Percentiles rank a stretch among this genome's conserved stretches.
Conservation (phyloP, 192 early-diverging fungal genomes). For the Linnemannia schmuckeri region DNA sequence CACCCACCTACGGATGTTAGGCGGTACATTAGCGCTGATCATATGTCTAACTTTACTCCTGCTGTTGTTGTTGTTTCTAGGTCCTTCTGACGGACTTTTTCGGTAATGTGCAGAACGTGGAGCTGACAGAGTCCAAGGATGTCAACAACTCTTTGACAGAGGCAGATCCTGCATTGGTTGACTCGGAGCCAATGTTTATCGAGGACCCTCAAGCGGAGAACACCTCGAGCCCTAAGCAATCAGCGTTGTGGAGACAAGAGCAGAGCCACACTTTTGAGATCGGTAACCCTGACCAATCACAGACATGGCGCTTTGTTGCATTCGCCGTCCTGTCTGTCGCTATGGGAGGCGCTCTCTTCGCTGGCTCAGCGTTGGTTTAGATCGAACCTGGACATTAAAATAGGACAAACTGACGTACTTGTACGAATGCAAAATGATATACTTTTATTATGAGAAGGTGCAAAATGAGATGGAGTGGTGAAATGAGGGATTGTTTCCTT, state of each 20-base stretch:
- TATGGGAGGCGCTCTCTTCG: slow-evolving; percentile 32
- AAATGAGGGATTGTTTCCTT: neutral
- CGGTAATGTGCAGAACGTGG: slow-evolving; percentile 92
- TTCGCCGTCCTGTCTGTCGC: slow-evolving; percentile 20
- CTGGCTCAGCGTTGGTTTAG: slow-evolving; percentile 21
- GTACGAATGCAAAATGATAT: slow-evolving; percentile 43
- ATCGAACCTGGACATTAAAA: neutral
- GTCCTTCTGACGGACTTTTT: slow-evolving; percentile 95
- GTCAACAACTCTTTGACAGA: neutral
- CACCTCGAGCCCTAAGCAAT: neutral
- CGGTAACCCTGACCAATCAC: slow-evolving; percentile 37
- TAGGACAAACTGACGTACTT: neutral
- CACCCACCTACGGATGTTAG: neutral
- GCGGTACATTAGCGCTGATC: neutral
- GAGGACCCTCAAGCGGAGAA: slow-evolving; percentile 7
- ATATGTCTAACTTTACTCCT: neutral
- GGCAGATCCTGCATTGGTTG: neutral
- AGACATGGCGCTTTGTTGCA: slow-evolving; percentile 35
- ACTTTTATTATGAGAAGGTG: slow-evolving; percentile 40
- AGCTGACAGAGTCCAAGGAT: slow-evolving; percentile 73
- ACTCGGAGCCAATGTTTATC: slow-evolving; percentile 4
- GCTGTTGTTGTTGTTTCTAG: slow-evolving; percentile 38
- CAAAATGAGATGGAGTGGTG: slow-evolving; percentile 10
- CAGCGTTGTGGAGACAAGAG: neutral
- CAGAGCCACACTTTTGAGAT: slow-evolving; percentile 50